phyloP scores from a whole-genome alignment of 768 basidiomycete genomes.

The Clitopilus hobsonii region DNA sequence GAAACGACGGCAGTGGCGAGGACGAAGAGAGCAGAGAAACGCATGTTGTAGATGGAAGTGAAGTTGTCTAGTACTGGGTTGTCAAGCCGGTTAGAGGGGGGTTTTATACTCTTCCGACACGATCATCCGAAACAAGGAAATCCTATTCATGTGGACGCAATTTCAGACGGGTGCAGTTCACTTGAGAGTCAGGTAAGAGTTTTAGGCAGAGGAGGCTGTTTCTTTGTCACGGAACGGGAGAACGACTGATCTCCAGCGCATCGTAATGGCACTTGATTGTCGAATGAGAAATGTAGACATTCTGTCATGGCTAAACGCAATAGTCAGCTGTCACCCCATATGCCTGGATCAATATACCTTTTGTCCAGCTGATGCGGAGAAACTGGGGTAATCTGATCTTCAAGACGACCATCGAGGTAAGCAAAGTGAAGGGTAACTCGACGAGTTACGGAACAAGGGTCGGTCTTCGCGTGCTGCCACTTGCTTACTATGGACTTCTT shows the following conservation, averaged over 20 bases:
- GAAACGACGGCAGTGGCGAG: constrained; percentile 2
- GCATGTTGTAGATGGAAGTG: background rate
- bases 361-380: background rate
- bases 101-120: background rate
- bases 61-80: background rate
- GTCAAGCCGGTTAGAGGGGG: background rate
- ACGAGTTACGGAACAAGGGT: no score
- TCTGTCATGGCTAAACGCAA: background rate
- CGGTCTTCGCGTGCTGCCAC: no score
- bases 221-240: no score
- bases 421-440: background rate
- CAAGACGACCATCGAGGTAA: background rate
- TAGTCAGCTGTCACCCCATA: background rate
- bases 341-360: background rate
- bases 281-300: background rate
- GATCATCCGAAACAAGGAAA: no score
- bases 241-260: no score
- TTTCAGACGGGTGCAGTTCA: no score
- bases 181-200: no score
- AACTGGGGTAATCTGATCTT: background rate
- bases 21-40: constrained; percentile 2
- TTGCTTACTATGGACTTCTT: no score
- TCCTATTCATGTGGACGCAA: no score
- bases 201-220: no score
- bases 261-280: no score